Evolutionary conservation across 345 rosid genomes (phyloP), one percentile per base, ranked within the genome.

Genomic region (Eucalyptus tenuipes): DNA sequence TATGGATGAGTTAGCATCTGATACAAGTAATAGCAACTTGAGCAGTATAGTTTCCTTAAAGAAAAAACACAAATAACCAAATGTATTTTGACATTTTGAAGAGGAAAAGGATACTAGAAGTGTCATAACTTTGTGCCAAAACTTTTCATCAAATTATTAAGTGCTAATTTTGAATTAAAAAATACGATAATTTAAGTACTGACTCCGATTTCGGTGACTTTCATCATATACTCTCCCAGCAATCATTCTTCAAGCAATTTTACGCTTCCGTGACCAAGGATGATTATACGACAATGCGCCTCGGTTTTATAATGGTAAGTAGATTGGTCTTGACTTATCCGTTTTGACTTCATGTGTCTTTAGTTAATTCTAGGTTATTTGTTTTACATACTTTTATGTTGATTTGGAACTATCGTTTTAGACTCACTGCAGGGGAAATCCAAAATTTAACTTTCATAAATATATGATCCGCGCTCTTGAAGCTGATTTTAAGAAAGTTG

Each of bases 401-500:
- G 82, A 75, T 40, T 75, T 40, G 42, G 15, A 75, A 22, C 82
- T 27, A 37, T 40, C 29, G 24, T 55, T 88, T 57, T 85, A 98
- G 99, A 95, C 95, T 61, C 99, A 98, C 89, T 97, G 99, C 93
- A 92, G 90, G 90, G 91, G 92, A 47, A 97, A 94, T 91, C 96
- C 93, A 13, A 95, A 93, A 87, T 98, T 98, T 88, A 93, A 98
- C 87, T 98, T 98, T 88, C 96, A 98, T 88, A 92, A 91, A 89
- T 98, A 97, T 91, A 92, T 98, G 95, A 91, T 94, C 86, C 99
- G 99, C 68, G 96, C 97, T 42, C 95, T 98, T 25, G 99, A 98
- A 89, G 98, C 96, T 4, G 99, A 98, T 95, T 98, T 98, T 85
- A 98, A 95, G 93, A 94, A 91, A 93, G 99, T 98, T 24, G 99